phyloP scores from a whole-genome alignment of 768 basidiomycete genomes.

The Coprinopsis strossmayeri region DNA sequence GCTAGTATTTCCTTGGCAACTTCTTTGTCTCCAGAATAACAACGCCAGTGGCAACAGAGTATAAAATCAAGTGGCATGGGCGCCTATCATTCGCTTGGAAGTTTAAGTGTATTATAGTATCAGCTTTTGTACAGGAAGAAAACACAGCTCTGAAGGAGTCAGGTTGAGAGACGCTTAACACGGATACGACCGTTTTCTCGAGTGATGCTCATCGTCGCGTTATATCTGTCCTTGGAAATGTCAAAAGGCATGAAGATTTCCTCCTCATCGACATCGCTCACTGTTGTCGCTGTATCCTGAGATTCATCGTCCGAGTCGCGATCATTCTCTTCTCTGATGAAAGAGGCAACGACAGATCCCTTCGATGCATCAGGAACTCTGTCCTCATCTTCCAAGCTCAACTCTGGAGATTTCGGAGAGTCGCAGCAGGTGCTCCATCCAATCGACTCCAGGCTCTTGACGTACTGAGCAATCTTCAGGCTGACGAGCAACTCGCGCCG shows the following conservation, averaged over 20 bases:
- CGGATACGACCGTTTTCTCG: slow-evolving; percentile 1
- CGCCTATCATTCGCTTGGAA: no score
- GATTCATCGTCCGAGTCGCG: not conserved
- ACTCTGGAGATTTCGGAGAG: not conserved
- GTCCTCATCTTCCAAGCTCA: not conserved
- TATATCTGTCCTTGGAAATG: not conserved
- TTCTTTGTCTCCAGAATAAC: no score
- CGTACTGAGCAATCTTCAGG: slow-evolving; percentile 33
- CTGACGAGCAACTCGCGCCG: slow-evolving; percentile 42
- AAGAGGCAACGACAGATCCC: not conserved
- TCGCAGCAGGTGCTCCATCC: slow-evolving; percentile 49
- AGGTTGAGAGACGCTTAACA: no score
- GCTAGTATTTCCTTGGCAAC: no score
- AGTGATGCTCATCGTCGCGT: not conserved
- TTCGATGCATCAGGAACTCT: not conserved
- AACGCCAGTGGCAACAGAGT: no score
- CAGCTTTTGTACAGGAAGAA: no score
- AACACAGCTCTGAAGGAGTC: no score
- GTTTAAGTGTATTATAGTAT: no score
- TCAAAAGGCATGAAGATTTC: not conserved
- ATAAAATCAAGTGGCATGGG: no score
- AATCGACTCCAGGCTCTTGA: slow-evolving; percentile 38
- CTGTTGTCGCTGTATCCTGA: not conserved
- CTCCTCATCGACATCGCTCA: not conserved
- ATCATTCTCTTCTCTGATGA: not conserved